Evolutionary conservation across 2,329 filamentous ascomycete genomes (phyloP), one percentile per base, ranked within the genome.

Genomic region (Elsinoe fawcettii): DNA sequence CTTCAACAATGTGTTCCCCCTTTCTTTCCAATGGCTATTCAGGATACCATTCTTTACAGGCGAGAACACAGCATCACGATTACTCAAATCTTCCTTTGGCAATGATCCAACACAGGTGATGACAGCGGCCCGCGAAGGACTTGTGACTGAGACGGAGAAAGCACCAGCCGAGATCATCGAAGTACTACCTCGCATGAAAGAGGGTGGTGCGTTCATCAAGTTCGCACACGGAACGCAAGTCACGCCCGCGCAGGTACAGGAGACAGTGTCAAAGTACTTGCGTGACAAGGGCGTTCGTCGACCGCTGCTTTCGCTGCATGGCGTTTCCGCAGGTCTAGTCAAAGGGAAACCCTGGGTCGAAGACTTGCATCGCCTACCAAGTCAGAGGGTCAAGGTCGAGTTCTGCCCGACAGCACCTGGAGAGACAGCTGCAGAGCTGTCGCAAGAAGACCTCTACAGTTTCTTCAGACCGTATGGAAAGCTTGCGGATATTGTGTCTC

Each of bases 131-230:
- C 61, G 62, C 9, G 54, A 63, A 66, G 57, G 60, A 61, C 27
- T 34, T 32, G 51, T 34, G 43, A 66, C 61, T 20, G 62, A 63
- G 27, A 25, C 37, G n/a, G 53, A 20, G 12, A 60, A 67, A 8
- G 62, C 61, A 1, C 61, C 65, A 8, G 64, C 95, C 49, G 83
- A 85, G 58, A 82, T 96, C 47, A 88, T 84, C 2, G 86, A 95
- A 66, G 85, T 96, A 14, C 71, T 96, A 16, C 90, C 91, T 0
- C 81, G 90, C 2, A 77, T 95, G 25, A 91, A 95, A 65, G 93
- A 99, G 67, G 93, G 93, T 14, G 93, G 93, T 11, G 90, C 89
- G 0, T 97, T 95, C 69, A 85, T 97, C 69, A 96, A 95, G 70
- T 90, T 95, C 67, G 80, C 79, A 14, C 81, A 81, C 63, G 75